Base-by-base conservation (phyloP, 306 rosid species). In the Alnus glutinosa region DNA sequence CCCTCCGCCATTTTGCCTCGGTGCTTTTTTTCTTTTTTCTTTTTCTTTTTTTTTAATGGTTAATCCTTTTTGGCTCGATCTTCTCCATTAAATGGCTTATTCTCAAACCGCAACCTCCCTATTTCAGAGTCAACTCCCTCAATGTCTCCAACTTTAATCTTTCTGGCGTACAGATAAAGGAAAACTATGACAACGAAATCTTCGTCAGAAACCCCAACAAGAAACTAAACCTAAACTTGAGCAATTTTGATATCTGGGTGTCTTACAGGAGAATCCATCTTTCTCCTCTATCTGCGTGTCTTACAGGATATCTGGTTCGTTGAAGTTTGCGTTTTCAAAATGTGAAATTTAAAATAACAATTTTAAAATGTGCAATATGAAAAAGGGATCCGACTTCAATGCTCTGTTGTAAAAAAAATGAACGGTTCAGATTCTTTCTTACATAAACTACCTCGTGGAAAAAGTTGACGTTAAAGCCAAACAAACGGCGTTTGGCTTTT, bases 201-300 rank as follows among this genome's bases (percentile, higher is more conserved):
- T 64, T 19, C 70, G 16, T 85, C 34, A 71, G 36, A 55, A 85
- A 87, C 75, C 82, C 80, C 28, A 87, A 85, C 87, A 64, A 85
- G 82, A 85, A 71, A 70, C 4, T 69, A 5, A 28, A 74, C 47
- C 10, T 79, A 46, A 13, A 19, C 30, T 34, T 82, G 0, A 59
- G 58, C 55, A 15, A 49, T 23, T 47, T 57, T 11, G 1, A 4
- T 0, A 30, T 64, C 67, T 32, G 0, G 57, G 15, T 51, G 63
- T n/a, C 9, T 15, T 71, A 87, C 36, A 34, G 64, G 1, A 4
- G 67, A 46, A 64, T 48, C 18, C 1, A 12, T 42, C 71, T 55
- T 44, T 51, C 79, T 23, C 28, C 28, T 23, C 28, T 23, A 23
- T 23, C 28, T 23, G 28, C 28, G 28, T 23, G 28, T 23, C 28